Percentiles rank a stretch among this genome's conserved stretches.
phyloP scores from a whole-genome alignment of 257 asterid genomes.

The Penstemon newberryi region DNA sequence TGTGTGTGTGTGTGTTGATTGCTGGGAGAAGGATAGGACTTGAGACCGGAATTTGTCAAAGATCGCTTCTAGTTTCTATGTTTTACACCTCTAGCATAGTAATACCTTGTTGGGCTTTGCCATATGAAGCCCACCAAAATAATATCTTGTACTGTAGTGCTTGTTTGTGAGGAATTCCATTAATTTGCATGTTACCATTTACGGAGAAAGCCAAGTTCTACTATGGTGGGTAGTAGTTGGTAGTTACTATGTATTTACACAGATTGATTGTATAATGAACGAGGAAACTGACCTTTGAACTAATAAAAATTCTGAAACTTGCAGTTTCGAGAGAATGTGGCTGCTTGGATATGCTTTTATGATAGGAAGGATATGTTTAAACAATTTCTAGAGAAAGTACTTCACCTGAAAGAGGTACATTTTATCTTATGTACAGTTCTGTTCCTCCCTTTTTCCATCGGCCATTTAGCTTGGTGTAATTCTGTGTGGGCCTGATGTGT shows the following conservation, averaged over 20 bases:
- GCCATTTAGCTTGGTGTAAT: not conserved
- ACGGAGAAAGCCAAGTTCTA: conserved; percentile 1
- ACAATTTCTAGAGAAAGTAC: conserved; percentile 90
- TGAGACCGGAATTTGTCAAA: not conserved
- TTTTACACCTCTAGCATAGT: not conserved
- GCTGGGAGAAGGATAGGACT: conserved; percentile 2
- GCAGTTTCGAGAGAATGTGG: conserved; percentile 99
- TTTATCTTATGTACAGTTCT: conserved; percentile 15
- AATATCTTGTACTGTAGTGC: conserved; percentile 5
- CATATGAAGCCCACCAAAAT: not conserved
- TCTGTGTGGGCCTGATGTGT: conserved; percentile 7
- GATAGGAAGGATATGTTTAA: conserved; percentile 70
- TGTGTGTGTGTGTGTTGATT: not conserved
- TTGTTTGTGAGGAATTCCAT: not conserved
- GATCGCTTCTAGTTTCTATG: not conserved
- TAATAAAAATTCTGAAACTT: conserved; percentile 30
- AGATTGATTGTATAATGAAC: not conserved
- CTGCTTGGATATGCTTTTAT: conserved; percentile 94
- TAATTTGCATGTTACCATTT: not conserved
- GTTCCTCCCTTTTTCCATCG: conserved; percentile 8
- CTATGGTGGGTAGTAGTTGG: not conserved
- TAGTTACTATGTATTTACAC: conserved; percentile 11
- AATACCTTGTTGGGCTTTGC: not conserved
- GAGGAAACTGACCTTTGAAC: conserved; percentile 11
- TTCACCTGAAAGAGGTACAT: conserved; percentile 81